Evolutionary conservation across 2,329 filamentous ascomycete genomes (phyloP), one percentile per base, ranked within the genome.

Genomic region (Chrysosporium keratinophilum): DNA sequence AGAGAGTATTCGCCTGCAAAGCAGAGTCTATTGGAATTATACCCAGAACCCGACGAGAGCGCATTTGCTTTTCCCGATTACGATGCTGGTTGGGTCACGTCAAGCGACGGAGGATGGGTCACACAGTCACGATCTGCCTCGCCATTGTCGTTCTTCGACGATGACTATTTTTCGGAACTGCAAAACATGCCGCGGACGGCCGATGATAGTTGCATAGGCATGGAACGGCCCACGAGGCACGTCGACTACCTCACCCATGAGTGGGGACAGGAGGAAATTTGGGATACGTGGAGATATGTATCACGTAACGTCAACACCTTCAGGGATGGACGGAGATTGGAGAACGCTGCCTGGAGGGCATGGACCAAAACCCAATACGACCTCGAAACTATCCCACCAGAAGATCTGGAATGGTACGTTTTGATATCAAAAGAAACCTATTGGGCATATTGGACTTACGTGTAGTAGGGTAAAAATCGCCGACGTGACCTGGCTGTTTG

Each of bases 401-500:
- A 96, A 69, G 87, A 85, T 1, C 75, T 98, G 54, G 95, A 97
- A 71, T 98, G 93, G 91, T 95, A 71, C 64, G 50, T 40, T 23
- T 11, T 31, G 12, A 12, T 15, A 28, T 9, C 12, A 20, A 15
- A 23, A 5, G n/a, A 10, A 19, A 6, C n/a, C 41, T 15, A 9
- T 7, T 35, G 11, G n/a, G 15, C 10, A 4, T 17, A 28, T 17
- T 7, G 11, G 20, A 23, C 37, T 52, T 20, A 52, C 19, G 6
- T 40, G 15, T 11, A n/a, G 6, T 45, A 95, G 89, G 90, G 77
- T 96, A 56, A 98, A 97, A 68, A 93, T 97, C 63, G 93, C 87
- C 67, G 91, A 98, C 69, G 89, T 96, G 33, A 96, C 91, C 44
- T 98, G 91, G 93, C 76, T 98, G 0, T 98, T 97, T 65, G 93